Percentiles rank a stretch among this genome's conserved stretches.
Evolutionary conservation across 768 basidiomycete genomes (phyloP).

Genomic region (Naganishia kalamii): DNA sequence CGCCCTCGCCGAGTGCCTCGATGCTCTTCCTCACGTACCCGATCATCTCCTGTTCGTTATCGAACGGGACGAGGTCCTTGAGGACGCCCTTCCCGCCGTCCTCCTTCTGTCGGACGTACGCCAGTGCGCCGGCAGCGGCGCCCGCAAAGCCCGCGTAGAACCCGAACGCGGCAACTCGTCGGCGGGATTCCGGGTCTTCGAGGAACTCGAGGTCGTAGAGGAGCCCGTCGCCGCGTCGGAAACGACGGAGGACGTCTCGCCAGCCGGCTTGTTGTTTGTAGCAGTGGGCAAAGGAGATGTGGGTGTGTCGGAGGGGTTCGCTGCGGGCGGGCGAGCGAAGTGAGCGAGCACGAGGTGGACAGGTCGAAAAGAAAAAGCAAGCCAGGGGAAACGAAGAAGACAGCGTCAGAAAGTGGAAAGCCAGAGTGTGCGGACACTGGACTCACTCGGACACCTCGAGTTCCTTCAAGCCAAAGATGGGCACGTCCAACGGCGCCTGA

Average conservation of each 20-base stretch:
- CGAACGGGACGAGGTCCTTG: slow-evolving; percentile 69
- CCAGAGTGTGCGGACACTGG: background rate
- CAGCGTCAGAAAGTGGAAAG: background rate
- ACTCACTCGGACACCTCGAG: slow-evolving; percentile 64
- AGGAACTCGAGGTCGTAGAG: slow-evolving; percentile 96
- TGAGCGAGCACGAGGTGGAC: background rate
- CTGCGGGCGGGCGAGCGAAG: slow-evolving; percentile 39
- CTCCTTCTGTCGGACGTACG: slow-evolving; percentile 61
- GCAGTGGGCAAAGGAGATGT: slow-evolving; percentile 97
- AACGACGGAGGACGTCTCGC: slow-evolving; percentile 76
- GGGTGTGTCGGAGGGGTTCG: slow-evolving; percentile 76
- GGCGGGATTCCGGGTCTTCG: slow-evolving; percentile 63
- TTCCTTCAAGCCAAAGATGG: slow-evolving; percentile 95
- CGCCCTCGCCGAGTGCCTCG: slow-evolving; percentile 55
- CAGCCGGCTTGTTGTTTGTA: slow-evolving; percentile 95
- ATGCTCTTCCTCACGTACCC: slow-evolving; percentile 59
- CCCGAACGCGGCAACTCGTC: slow-evolving; percentile 95
- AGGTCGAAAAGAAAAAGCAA: no score
- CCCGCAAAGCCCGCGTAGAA: slow-evolving; percentile 99
- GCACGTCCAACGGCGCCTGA: slow-evolving; percentile 61
- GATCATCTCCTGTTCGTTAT: slow-evolving; percentile 80
- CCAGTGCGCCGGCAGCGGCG: slow-evolving; percentile 72
- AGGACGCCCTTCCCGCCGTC: slow-evolving; percentile 52
- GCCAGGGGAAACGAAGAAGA: no score
- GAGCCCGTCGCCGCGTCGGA: slow-evolving; percentile 69